These are phyloP conservation scores for Tylopilus sp. DNA, from an alignment of 768 basidiomycete genomes.

Conservation along the genomic window DNA sequence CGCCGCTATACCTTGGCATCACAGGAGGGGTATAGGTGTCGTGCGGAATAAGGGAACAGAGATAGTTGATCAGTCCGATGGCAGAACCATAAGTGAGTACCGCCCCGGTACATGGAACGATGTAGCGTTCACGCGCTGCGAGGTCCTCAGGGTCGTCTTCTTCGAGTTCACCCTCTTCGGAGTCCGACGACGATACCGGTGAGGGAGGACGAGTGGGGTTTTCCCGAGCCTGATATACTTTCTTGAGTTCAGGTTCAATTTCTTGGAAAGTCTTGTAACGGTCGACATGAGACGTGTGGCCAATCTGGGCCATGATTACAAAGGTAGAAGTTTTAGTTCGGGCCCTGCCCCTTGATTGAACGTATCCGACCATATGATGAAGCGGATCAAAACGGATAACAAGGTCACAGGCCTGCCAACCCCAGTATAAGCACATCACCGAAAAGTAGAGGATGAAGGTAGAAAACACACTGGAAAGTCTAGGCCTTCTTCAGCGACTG, in stretches of 20 bases:
- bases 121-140: conserved; percentile 65
- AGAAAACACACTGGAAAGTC: conserved; percentile 76
- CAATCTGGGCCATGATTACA: conserved; percentile 74
- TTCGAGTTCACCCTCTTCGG: conserved; percentile 36
- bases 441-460: not conserved
- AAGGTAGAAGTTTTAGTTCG: conserved; percentile 74
- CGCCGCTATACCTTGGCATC: conserved; percentile 58
- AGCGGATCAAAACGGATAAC: conserved; percentile 83
- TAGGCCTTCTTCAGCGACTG: conserved; percentile 89
- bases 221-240: conserved; percentile 54
- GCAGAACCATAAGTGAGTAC: conserved; percentile 77
- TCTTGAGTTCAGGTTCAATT: conserved; percentile 62
- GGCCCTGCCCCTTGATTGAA: conserved; percentile 87
- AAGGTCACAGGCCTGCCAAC: conserved; percentile 76
- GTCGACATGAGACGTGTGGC: conserved; percentile 49
- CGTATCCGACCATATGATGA: conserved; percentile 81
- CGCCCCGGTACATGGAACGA: conserved; percentile 70
- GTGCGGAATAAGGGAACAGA: conserved; percentile 75
- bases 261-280: conserved; percentile 57
- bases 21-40: conserved; percentile 64
- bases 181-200: conserved; percentile 25
- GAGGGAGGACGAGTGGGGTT: conserved; percentile 30
- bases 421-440: not conserved
- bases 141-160: conserved; percentile 55
- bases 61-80: conserved; percentile 63